Evolutionary conservation across 2,329 filamentous ascomycete genomes (phyloP).

Genomic region (Fragosphaeria purpurea): DNA sequence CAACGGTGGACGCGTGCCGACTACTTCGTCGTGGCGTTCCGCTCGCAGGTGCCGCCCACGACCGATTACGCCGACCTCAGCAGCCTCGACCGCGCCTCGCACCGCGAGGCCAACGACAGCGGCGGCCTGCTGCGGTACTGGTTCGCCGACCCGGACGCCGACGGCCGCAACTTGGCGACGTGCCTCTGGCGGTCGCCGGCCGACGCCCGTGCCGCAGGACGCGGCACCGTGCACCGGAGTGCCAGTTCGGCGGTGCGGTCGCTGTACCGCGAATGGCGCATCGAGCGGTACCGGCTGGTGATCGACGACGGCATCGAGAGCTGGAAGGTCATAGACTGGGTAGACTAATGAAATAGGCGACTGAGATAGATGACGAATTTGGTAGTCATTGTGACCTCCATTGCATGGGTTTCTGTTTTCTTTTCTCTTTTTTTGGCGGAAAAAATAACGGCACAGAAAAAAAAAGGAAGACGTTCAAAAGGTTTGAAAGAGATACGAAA

Average conservation of each 20-base stretch:
- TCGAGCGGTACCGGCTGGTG: conserved; percentile 59
- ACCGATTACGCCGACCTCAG: conserved; percentile 61
- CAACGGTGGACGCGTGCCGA: conserved; percentile 46
- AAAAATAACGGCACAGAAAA: neutral
- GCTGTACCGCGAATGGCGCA: conserved; percentile 57
- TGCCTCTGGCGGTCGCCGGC: conserved; percentile 55
- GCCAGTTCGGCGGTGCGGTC: conserved; percentile 55
- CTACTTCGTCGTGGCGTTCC: conserved; percentile 81
- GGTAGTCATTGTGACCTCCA: too few species aligned
- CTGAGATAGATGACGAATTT: too few species aligned
- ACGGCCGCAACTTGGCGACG: conserved; percentile 72
- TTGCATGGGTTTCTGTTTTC: too few species aligned
- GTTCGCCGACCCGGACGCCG: conserved; percentile 65
- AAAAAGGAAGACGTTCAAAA: neutral
- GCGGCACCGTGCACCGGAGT: conserved; percentile 50
- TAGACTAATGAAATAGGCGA: conserved; percentile 7
- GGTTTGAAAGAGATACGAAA: neutral
- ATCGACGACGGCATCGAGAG: conserved; percentile 53
- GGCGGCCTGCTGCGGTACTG: conserved; percentile 85
- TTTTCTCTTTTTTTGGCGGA: too few species aligned
- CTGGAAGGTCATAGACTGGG: conserved; percentile 57
- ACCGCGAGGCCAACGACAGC: conserved; percentile 67
- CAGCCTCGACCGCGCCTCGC: conserved; percentile 65
- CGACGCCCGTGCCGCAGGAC: conserved; percentile 49
- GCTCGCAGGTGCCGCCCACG: conserved; percentile 58